Evolutionary conservation across 352 stramenopile genomes (phyloP).

Genomic region (Pythium oligandrum): DNA sequence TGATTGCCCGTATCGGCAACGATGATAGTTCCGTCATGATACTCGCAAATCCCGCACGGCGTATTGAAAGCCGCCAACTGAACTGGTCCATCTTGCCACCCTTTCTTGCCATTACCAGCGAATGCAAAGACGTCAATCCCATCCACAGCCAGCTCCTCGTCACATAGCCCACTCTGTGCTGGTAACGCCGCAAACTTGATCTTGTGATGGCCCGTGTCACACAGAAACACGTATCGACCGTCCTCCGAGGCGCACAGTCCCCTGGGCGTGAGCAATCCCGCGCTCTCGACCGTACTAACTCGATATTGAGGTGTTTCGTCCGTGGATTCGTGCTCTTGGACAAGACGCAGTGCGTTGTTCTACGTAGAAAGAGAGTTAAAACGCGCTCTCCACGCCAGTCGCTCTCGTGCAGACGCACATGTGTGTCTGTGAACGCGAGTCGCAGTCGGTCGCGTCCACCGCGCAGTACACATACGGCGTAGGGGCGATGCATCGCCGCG

Average conservation of each 20-base stretch:
- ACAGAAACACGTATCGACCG: slow-evolving; percentile 41
- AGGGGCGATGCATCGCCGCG: slow-evolving; percentile 34
- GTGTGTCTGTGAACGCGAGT: no score
- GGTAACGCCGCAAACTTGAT: slow-evolving; percentile 44
- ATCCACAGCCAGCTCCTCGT: slow-evolving; percentile 5
- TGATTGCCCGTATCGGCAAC: slow-evolving; percentile 50
- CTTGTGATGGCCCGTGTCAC: slow-evolving; percentile 46
- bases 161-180: slow-evolving; percentile 16
- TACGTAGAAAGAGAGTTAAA: no score
- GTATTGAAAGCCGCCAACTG: slow-evolving; percentile 35
- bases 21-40: slow-evolving; percentile 29
- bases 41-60: slow-evolving; percentile 32
- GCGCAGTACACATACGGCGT: slow-evolving; percentile 25
- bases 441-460: neutral
- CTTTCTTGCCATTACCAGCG: slow-evolving; percentile 37
- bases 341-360: no score
- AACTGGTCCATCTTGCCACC: slow-evolving; percentile 35
- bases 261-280: slow-evolving; percentile 38
- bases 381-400: no score
- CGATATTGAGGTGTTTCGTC: no score
- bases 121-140: slow-evolving; percentile 40
- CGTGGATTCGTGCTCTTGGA: no score
- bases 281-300: slow-evolving; percentile 16
- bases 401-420: no score
- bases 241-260: slow-evolving; percentile 36